Base-by-base conservation (phyloP, 345 rosid species). In the Pistacia integerrima region DNA sequence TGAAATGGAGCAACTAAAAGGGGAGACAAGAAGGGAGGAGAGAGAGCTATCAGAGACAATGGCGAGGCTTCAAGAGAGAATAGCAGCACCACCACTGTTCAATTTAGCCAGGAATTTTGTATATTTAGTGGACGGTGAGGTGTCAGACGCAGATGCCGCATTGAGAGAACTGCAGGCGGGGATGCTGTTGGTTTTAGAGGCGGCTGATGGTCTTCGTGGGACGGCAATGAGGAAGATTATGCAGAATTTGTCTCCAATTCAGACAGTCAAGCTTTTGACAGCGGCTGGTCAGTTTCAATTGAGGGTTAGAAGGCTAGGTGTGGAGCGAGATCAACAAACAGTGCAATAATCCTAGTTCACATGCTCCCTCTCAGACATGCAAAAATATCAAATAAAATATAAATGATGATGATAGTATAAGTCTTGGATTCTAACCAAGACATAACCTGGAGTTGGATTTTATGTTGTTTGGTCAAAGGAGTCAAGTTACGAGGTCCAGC, bases 31-130 rank as follows among this genome's bases (percentile, higher is more conserved):
- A 59, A 30, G 44, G 56, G 77, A 76, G 75, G 89, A 86, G 79
- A 78, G 78, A 30, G 75, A 74, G 59, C 70, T 88, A 73, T 38
- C 72, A 18, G 81, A 82, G 61, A 76, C 60, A 33, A 77, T 79
- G 88, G 87, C 87, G 46, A 66, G 38, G 66, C 20, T 86, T 73
- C 88, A 88, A 64, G 88, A 86, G 82, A 80, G 86, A 70, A 41
- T 80, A 71, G 87, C 85, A 18, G 58, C 77, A 8, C 81, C 80
- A 18, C 80, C 78, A 9, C 57, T 82, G 18, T 44, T 64, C 66
- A 54, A 35, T 46, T 60, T 76, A 55, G 72, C 64, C 10, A 70
- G 85, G 80, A 55, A 51, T 17, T 51, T 35, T 28, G 79, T 72
- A 28, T 67, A 71, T 62, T 28, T 9, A 55, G 57, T 76, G 22